Evolutionary conservation across 2,329 filamentous ascomycete genomes (phyloP), one percentile per base, ranked within the genome.

Genomic region (Acrodontium crateriforme): DNA sequence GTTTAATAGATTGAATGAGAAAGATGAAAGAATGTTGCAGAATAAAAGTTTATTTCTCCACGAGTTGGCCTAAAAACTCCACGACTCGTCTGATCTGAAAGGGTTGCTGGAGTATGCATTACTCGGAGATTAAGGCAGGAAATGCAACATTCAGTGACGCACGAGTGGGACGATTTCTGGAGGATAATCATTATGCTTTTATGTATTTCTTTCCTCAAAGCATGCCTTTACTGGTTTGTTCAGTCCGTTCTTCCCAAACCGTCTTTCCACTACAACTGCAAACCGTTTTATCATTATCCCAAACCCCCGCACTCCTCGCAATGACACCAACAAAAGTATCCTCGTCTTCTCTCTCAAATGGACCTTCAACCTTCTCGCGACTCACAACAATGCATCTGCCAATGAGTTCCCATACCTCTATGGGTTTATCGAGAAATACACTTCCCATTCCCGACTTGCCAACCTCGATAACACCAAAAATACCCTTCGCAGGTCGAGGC

Each of bases 271-370:
- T 92, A 57, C 89, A 98, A 25, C 84, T 93, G 55, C 89, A 98
- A 5, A 98, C 87, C 24, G 81, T 93, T 68, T 95, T 98, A 53
- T 94, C 83, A 46, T 98, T 93, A 54, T 94, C 87, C 89, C 89
- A 98, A 36, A 93, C 78, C n/a, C 89, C 89, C 10, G 89, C 87
- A 55, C 85, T 94, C 50, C 89, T 68, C 26, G 89, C 89, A 58
- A 98, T 82, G 28, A 98, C 85, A 6, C 89, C 89, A 2, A 93
- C 81, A 27, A 94, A 63, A 12, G 84, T 93, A 52, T 91, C 73
- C 30, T 74, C 67, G 49, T 93, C 81, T 42, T 93, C 85, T 44
- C 66, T 65, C 19, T 74, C 69, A 19, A 44, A 40, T 15, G 28
- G 79, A 40, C 91, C 83, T 41, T 65, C 63, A 20, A 38, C 33